Percentiles rank a stretch among this genome's conserved stretches.
These are phyloP conservation scores for Phytopythium cucurbitacearum DNA, from an alignment of 352 stramenopile species.

Conservation along the genomic window DNA sequence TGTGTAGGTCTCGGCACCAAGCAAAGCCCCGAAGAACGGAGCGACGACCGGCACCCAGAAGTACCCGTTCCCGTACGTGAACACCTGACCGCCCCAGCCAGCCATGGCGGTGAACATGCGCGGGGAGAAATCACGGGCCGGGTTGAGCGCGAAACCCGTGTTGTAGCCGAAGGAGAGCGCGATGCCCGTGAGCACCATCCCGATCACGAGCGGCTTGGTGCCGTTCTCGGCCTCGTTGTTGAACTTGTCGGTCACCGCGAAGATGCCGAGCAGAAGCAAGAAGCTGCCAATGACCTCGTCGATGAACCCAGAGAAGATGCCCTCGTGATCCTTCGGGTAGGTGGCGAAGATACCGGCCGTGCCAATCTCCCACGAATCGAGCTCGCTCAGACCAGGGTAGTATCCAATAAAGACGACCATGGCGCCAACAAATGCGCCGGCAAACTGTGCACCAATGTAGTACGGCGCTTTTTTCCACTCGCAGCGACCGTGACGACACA, in stretches of 20 bases:
- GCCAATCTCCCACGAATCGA: slow-evolving; percentile 55
- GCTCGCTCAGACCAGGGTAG: slow-evolving; percentile 45
- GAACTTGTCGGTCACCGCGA: slow-evolving; percentile 62
- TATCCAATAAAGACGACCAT: slow-evolving; percentile 66
- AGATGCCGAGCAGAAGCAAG: slow-evolving; percentile 61
- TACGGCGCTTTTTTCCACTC: slow-evolving; percentile 62
- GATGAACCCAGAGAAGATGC: slow-evolving; percentile 49
- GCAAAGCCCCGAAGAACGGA: slow-evolving; percentile 57
- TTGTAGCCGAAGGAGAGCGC: slow-evolving; percentile 78
- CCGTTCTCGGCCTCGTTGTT: slow-evolving; percentile 67
- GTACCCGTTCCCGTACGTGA: slow-evolving; percentile 63
- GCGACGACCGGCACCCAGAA: slow-evolving; percentile 76
- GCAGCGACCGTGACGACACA: slow-evolving; percentile 54
- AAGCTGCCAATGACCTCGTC: slow-evolving; percentile 61
- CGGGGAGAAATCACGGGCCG: slow-evolving; percentile 60
- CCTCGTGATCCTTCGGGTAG: slow-evolving; percentile 66
- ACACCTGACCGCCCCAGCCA: slow-evolving; percentile 65
- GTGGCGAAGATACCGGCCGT: slow-evolving; percentile 72
- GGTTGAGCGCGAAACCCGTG: slow-evolving; percentile 75
- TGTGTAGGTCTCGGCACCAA: slow-evolving; percentile 62
- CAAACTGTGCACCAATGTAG: slow-evolving; percentile 60
- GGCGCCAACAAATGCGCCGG: slow-evolving; percentile 58
- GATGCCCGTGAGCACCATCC: slow-evolving; percentile 68
- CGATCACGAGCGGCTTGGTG: slow-evolving; percentile 68
- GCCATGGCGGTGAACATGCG: slow-evolving; percentile 58